These are phyloP conservation scores for Solanum etuberosum DNA, from an alignment of 257 asterid genomes.

Conservation along the genomic window DNA sequence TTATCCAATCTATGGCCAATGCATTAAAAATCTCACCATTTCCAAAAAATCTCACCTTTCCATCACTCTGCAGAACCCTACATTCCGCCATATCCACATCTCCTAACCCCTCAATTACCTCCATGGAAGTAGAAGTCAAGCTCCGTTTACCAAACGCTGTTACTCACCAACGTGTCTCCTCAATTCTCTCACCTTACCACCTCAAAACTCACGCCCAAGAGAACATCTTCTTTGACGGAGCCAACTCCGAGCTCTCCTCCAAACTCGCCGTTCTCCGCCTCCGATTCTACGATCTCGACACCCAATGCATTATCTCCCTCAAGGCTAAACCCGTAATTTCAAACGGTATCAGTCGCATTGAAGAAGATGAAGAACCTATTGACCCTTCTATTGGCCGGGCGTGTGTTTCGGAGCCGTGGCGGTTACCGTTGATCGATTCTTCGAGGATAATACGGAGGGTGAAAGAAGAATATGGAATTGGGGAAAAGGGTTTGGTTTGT, in stretches of 20 bases:
- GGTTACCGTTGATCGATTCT: constrained; percentile 32
- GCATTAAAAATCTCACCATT: neutral
- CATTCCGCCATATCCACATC: neutral
- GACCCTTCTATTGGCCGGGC: constrained; percentile 66
- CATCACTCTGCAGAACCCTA: neutral
- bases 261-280: constrained; percentile 78
- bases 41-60: neutral
- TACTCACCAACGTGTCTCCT: constrained; percentile 55
- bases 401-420: constrained; percentile 61
- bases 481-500: constrained; percentile 38
- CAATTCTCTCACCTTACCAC: constrained; percentile 52
- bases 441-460: constrained; percentile 40
- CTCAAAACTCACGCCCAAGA: constrained; percentile 62
- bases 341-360: constrained; percentile 65
- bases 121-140: constrained; percentile 86
- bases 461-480: constrained; percentile 39
- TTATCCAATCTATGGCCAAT: neutral
- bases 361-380: constrained; percentile 68
- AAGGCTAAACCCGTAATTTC: constrained; percentile 61
- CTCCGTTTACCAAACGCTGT: constrained; percentile 59
- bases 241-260: constrained; percentile 55
- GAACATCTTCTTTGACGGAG: constrained; percentile 79
- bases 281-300: constrained; percentile 87
- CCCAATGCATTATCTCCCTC: constrained; percentile 59
- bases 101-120: neutral